phyloP scores from a whole-genome alignment of 805 yeast genomes.

The Cyberlindnera euphorbiae region DNA sequence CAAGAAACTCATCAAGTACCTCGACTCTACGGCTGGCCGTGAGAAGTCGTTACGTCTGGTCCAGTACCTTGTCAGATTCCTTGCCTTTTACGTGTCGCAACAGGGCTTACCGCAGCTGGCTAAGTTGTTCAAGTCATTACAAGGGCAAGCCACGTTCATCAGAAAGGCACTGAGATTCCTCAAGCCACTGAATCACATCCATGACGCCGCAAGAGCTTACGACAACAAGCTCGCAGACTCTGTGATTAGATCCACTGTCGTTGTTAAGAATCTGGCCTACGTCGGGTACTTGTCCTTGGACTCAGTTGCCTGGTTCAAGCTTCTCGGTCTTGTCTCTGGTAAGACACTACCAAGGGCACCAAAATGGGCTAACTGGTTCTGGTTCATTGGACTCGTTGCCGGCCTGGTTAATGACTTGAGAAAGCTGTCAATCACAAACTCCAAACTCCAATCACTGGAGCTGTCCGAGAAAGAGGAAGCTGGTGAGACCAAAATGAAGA shows the following conservation, averaged over 20 bases:
- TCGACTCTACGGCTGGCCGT: constrained; percentile 68
- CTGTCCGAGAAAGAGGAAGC: constrained; percentile 36
- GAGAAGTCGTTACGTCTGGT: constrained; percentile 76
- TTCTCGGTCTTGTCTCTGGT: constrained; percentile 49
- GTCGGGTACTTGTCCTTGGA: constrained; percentile 62
- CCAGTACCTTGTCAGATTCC: constrained; percentile 76
- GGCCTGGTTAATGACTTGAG: constrained; percentile 58
- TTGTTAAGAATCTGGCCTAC: constrained; percentile 55
- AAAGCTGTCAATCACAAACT: constrained; percentile 40
- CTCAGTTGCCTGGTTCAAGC: constrained; percentile 51
- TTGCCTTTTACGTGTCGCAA: constrained; percentile 55
- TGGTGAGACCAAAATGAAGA: constrained; percentile 35
- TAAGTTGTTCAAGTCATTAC: constrained; percentile 48
- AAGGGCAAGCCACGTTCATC: constrained; percentile 57
- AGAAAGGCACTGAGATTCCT: constrained; percentile 83
- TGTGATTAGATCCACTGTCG: constrained; percentile 44
- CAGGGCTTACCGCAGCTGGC: constrained; percentile 50
- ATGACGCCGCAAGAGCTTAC: constrained; percentile 60
- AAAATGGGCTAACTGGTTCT: constrained; percentile 60
- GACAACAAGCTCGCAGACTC: constrained; percentile 69
- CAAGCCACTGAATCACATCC: constrained; percentile 72
- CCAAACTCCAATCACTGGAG: constrained; percentile 16
- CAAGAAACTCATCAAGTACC: constrained; percentile 52
- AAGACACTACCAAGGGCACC: constrained; percentile 46
- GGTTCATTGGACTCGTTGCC: constrained; percentile 69